Percentiles rank a stretch among this genome's conserved stretches.
phyloP scores from a whole-genome alignment of 2,329 filamentous ascomycete genomes.

The Lasiodiplodia citricola region DNA sequence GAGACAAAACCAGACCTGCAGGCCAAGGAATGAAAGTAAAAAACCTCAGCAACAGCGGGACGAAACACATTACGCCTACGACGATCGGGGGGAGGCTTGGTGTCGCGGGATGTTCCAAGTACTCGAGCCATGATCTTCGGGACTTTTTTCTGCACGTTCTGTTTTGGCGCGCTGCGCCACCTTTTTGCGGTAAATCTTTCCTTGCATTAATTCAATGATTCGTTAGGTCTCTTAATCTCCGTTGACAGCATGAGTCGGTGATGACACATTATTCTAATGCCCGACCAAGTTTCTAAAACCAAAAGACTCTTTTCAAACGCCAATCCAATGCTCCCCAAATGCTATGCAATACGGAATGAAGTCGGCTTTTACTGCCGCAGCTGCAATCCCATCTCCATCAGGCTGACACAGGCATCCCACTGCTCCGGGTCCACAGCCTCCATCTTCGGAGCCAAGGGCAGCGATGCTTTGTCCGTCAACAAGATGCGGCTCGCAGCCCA shows the following conservation, averaged over 20 bases:
- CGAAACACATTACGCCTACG: too few species aligned
- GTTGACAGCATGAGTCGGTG: neutral
- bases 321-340: neutral
- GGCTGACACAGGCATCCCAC: conserved; percentile 11
- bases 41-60: too few species aligned
- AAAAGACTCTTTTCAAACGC: neutral
- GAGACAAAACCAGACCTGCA: too few species aligned
- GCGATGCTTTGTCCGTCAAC: conserved; percentile 8
- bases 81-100: too few species aligned
- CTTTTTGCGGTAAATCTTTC: too few species aligned
- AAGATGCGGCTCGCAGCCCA: conserved; percentile 6
- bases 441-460: conserved; percentile 13
- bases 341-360: neutral
- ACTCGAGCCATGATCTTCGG: too few species aligned
- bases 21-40: too few species aligned
- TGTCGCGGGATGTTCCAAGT: too few species aligned
- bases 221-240: too few species aligned
- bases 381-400: conserved; percentile 14
- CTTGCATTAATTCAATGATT: too few species aligned
- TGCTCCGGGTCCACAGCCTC: conserved; percentile 11
- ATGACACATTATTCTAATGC: neutral
- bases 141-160: too few species aligned
- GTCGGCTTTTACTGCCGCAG: conserved; percentile 8
- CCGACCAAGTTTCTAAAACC: neutral
- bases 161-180: too few species aligned